Evolutionary conservation across 768 basidiomycete genomes (phyloP), one percentile per base, ranked within the genome.

Genomic region (Hygrocybe coccinea): DNA sequence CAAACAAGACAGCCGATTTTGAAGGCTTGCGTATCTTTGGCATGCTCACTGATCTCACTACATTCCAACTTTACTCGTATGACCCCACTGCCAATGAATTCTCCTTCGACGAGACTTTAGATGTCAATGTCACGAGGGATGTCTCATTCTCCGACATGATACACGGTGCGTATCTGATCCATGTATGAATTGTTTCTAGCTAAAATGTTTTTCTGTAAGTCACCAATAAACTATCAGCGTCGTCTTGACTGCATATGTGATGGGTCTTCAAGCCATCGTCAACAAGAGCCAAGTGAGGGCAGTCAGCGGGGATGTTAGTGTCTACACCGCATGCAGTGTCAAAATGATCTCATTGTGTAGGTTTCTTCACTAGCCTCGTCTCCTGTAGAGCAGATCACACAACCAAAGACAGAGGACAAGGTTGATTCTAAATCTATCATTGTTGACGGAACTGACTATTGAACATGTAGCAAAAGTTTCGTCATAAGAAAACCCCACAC

Each of bases 1-100:
- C 8, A 24, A 53, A 52, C 52, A 29, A 45, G n/a, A 22, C 24
- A 29, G n/a, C 7, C 19, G 35, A 19, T 35, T 43, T 33, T 43
- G 15, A 43, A 12, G 52, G 52, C 21, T 47, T 60, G 52, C 56
- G 52, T 49, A 47, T 60, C 25, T 49, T 58, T 57, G 56, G 59
- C 45, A 37, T 60, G 21, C 56, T 60, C 44, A 60, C 59, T 34
- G 52, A 60, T 50, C 44, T 60, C 45, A 22, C 36, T 24, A 21
- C 12, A 24, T 60, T 60, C 50, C 50, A 57, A 33, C 58, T 60
- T 47, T 60, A 60, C 51, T 60, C 47, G 37, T 60, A 54, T 60
- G 59, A 60, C 56, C 56, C 17, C n/a, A 58, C 33, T 48, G n/a
- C 17, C 22, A 53, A 22, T n/a, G 29, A 15, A 17, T 56, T 56